Percentiles rank a stretch among this genome's conserved stretches.
phyloP scores from a whole-genome alignment of 179 eudicot genomes.

The Sideroxylon spinosum region DNA sequence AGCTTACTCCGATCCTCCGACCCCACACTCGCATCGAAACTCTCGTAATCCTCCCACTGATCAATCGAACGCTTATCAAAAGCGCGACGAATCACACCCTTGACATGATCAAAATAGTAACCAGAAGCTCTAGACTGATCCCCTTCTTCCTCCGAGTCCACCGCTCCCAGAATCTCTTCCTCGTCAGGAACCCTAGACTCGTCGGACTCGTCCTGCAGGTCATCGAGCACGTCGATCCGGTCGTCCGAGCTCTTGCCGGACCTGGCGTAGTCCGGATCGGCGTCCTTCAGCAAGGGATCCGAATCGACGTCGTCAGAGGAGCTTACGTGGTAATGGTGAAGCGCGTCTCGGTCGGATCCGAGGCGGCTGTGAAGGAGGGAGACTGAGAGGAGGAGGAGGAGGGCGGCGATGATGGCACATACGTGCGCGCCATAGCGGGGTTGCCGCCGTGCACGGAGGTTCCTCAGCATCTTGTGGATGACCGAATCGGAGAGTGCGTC shows the following conservation, averaged over 20 bases:
- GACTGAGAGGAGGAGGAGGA: slow-evolving; percentile 67
- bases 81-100: slow-evolving; percentile 54
- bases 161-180: slow-evolving; percentile 30
- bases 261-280: slow-evolving; percentile 31
- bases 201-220: slow-evolving; percentile 32
- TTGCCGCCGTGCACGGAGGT: slow-evolving; percentile 56
- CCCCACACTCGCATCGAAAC: slow-evolving; percentile 36
- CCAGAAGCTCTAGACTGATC: slow-evolving; percentile 30
- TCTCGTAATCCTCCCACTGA: slow-evolving; percentile 74
- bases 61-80: slow-evolving; percentile 63
- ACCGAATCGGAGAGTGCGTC: background rate
- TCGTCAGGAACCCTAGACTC: slow-evolving; percentile 24
- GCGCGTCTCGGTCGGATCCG: slow-evolving; percentile 29
- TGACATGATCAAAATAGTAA: slow-evolving; percentile 61
- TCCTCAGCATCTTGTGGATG: slow-evolving; percentile 21
- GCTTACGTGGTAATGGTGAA: slow-evolving; percentile 16
- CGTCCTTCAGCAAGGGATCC: slow-evolving; percentile 40
- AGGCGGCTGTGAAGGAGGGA: slow-evolving; percentile 54
- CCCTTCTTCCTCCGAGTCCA: slow-evolving; percentile 33
- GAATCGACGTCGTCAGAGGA: slow-evolving; percentile 23
- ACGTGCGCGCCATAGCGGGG: slow-evolving; percentile 46
- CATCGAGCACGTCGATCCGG: slow-evolving; percentile 64
- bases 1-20: slow-evolving; percentile 31
- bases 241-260: slow-evolving; percentile 42
- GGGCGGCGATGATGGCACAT: slow-evolving; percentile 48